Percentiles rank a stretch among this genome's conserved stretches.
Conservation (phyloP, 129 eudicot species). For the Smallanthus sonchifolius region DNA sequence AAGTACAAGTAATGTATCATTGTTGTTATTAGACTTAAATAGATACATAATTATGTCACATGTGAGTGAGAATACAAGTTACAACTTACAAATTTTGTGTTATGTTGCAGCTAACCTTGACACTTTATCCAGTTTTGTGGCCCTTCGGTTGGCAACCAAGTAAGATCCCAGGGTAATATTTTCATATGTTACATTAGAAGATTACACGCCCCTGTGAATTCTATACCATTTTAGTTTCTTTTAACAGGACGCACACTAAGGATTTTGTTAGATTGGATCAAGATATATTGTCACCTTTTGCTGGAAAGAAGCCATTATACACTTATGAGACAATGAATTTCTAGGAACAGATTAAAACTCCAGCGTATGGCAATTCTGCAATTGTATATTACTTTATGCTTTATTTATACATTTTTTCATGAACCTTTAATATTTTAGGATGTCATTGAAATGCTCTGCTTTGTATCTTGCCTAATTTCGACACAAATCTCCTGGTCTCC, state of each 20-base stretch:
- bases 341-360: too few species aligned
- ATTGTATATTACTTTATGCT: too few species aligned
- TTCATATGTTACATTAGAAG: not conserved
- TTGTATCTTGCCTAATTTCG: constrained; percentile 9
- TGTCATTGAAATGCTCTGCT: constrained; percentile 84
- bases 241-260: too few species aligned
- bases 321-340: too few species aligned
- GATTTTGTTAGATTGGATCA: too few species aligned
- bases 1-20: not conserved
- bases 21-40: not conserved
- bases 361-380: too few species aligned
- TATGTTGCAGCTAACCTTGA: constrained; percentile 55
- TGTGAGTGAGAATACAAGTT: not conserved
- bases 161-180: constrained; percentile 18
- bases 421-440: constrained; percentile 36
- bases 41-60: not conserved
- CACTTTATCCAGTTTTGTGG: constrained; percentile 68
- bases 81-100: not conserved
- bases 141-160: constrained; percentile 73
- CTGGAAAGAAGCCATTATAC: too few species aligned
- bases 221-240: too few species aligned
- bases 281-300: too few species aligned
- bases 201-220: too few species aligned
- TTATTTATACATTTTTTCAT: too few species aligned
- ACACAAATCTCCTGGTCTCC: constrained; percentile 54